phyloP scores from a whole-genome alignment of 352 stramenopile genomes.

The Phytopythium vexans region DNA sequence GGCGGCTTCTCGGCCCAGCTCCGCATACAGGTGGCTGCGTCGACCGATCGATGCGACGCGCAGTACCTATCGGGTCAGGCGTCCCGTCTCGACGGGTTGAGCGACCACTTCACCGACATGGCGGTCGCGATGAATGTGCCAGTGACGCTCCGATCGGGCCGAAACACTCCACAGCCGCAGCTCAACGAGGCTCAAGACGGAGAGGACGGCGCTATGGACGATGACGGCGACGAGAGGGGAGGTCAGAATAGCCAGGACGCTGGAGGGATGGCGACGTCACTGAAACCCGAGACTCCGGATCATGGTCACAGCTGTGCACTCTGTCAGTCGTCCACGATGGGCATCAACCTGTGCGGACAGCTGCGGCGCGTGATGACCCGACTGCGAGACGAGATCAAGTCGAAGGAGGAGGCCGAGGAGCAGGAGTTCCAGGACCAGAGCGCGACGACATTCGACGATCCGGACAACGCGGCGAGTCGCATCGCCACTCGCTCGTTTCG shows the following conservation, averaged over 20 bases:
- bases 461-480: no score
- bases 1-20: slow-evolving; percentile 49
- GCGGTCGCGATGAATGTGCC: slow-evolving; percentile 38
- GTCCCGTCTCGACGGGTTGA: slow-evolving; percentile 6
- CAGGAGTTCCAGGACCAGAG: not conserved
- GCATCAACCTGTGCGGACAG: slow-evolving; percentile 66
- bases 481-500: no score
- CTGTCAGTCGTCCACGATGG: slow-evolving; percentile 54
- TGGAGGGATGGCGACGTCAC: no score
- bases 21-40: slow-evolving; percentile 39
- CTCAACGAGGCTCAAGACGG: not conserved
- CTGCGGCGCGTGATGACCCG: slow-evolving; percentile 45
- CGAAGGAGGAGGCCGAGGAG: slow-evolving; percentile 5
- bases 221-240: not conserved
- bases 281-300: not conserved
- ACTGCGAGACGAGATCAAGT: slow-evolving; percentile 30
- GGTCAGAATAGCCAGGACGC: no score
- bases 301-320: slow-evolving; percentile 22
- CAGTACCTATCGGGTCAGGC: slow-evolving; percentile 23
- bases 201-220: not conserved
- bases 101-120: slow-evolving; percentile 35
- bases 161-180: not conserved
- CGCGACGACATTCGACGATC: no score
- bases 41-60: slow-evolving; percentile 44
- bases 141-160: not conserved